Percentiles rank a stretch among this genome's conserved stretches.
phyloP scores from a whole-genome alignment of 345 rosid species.

The Limnanthes douglasii region DNA sequence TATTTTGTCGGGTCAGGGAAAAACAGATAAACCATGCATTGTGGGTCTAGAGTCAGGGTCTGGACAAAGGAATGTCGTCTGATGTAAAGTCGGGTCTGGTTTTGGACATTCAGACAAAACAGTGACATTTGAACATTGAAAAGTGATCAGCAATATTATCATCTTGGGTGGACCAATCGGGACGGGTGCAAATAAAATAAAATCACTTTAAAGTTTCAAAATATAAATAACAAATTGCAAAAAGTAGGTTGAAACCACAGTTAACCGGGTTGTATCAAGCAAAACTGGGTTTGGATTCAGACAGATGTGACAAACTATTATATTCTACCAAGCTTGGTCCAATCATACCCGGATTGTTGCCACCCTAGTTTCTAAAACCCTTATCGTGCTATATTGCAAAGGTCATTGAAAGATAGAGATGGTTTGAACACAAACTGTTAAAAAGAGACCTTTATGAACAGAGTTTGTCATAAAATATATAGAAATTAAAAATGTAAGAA shows the following conservation, averaged over 20 bases:
- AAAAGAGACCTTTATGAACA: not conserved
- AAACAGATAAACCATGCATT: too few relatives aligned
- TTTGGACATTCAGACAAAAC: conserved; percentile 1
- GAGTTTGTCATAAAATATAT: not conserved
- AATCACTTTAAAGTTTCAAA: too few relatives aligned
- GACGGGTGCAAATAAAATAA: too few relatives aligned
- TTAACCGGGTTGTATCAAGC: too few relatives aligned
- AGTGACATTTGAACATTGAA: conserved; percentile 1
- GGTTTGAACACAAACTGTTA: not conserved
- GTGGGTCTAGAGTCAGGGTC: conserved; percentile 4
- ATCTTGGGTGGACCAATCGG: too few relatives aligned
- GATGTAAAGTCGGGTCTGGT: conserved; percentile 6
- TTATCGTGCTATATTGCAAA: not conserved
- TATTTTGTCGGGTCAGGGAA: not conserved
- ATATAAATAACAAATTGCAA: too few relatives aligned
- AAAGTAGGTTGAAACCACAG: too few relatives aligned
- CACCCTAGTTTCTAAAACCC: not conserved
- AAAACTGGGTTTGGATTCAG: too few relatives aligned
- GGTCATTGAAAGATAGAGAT: not conserved
- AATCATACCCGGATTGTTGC: not conserved
- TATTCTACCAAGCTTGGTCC: too few relatives aligned
- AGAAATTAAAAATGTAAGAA: not conserved
- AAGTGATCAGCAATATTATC: too few relatives aligned
- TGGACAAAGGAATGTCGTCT: conserved; percentile 6
- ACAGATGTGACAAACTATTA: too few relatives aligned